Conservation (phyloP, 257 asterid species). For the Fraxinus excelsior region DNA sequence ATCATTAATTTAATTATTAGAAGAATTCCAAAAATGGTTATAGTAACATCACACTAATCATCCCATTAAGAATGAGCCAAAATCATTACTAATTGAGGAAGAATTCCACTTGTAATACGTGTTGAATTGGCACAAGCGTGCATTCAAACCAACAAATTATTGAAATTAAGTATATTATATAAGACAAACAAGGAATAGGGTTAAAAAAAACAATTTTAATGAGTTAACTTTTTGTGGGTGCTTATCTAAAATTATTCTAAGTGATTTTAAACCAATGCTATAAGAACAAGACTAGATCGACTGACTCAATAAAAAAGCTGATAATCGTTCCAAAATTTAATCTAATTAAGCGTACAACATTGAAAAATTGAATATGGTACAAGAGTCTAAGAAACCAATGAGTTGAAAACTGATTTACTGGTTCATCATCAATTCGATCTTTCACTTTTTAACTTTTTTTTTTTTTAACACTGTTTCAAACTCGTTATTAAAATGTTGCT, state of each 20-base stretch:
- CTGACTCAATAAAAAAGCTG: too few species aligned
- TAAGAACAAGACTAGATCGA: too few species aligned
- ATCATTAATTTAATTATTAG: slow-evolving; percentile 34
- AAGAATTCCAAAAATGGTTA: slow-evolving; percentile 30
- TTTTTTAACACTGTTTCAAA: too few species aligned
- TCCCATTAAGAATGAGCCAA: slow-evolving; percentile 12
- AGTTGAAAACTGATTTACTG: too few species aligned
- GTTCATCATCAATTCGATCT: too few species aligned
- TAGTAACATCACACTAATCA: slow-evolving; percentile 24
- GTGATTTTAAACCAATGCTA: neutral
- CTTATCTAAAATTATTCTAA: neutral
- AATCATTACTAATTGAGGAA: slow-evolving; percentile 44
- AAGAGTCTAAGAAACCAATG: too few species aligned
- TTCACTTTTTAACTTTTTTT: too few species aligned
- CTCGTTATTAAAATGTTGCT: too few species aligned
- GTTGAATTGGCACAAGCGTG: slow-evolving; percentile 10
- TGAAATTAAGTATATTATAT: neutral
- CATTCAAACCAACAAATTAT: neutral
- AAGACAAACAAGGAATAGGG: too few species aligned
- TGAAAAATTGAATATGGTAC: too few species aligned
- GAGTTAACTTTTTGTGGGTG: neutral
- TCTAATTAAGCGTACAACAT: too few species aligned
- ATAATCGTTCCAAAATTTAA: too few species aligned
- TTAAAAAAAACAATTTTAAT: neutral
- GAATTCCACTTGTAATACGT: slow-evolving; percentile 35